These are phyloP conservation scores for Solanum chaucha DNA, from an alignment of 257 asterid genomes.

Conservation along the genomic window DNA sequence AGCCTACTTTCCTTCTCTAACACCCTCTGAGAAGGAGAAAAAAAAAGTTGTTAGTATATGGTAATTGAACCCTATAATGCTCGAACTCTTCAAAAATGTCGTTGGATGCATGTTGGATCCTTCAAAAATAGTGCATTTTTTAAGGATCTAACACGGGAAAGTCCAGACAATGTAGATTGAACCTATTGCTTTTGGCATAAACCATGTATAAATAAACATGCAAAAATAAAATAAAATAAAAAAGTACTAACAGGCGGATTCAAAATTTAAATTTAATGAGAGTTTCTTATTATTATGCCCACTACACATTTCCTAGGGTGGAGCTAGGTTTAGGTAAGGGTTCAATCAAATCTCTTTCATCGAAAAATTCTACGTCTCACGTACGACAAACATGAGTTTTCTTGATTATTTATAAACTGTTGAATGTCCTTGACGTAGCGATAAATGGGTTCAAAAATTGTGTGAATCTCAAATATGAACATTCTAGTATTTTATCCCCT, in stretches of 20 bases:
- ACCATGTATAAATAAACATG: neutral
- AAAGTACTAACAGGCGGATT: neutral
- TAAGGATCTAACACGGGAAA: too few species aligned
- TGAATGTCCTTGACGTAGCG: neutral
- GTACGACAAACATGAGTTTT: too few species aligned
- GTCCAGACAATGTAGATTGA: too few species aligned
- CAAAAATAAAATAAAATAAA: neutral
- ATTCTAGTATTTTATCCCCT: too few species aligned
- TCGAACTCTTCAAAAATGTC: neutral
- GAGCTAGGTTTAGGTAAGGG: too few species aligned
- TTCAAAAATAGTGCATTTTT: neutral
- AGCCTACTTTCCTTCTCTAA: conserved; percentile 73
- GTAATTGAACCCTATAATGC: neutral
- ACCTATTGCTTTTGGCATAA: neutral
- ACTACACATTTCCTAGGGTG: neutral
- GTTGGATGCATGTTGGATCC: accelerated
- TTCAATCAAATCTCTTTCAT: too few species aligned
- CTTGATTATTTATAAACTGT: neutral
- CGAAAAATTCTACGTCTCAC: too few species aligned
- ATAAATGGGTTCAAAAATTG: neutral
- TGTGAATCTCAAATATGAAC: too few species aligned
- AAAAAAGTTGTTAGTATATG: neutral
- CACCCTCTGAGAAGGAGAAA: conserved; percentile 43
- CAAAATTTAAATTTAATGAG: neutral
- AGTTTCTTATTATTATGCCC: neutral